Conservation (phyloP, 164 flowering plant genomes). For the Nymphaea thermarum region DNA sequence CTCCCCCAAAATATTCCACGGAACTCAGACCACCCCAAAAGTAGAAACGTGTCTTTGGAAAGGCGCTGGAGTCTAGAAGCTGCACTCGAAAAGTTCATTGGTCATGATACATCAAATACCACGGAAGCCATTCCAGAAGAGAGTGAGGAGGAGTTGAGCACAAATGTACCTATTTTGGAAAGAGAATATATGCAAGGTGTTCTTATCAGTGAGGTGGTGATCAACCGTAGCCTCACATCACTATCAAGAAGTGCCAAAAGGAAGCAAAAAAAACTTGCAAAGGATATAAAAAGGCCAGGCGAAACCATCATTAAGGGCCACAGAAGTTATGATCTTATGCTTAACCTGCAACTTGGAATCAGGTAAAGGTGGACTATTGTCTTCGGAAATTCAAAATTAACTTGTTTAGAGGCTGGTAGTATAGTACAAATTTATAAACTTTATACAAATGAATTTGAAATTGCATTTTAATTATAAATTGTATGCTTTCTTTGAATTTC, state of each 20-base stretch:
- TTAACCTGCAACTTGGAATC: constrained; percentile 96
- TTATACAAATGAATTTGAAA: no score
- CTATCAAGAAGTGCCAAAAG: constrained; percentile 57
- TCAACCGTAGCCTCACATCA: constrained; percentile 43
- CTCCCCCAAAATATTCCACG: constrained; percentile 42
- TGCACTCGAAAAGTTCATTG: constrained; percentile 75
- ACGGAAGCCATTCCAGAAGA: constrained; percentile 35
- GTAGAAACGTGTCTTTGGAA: constrained; percentile 52
- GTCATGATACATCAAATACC: constrained; percentile 36
- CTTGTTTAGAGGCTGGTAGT: not conserved
- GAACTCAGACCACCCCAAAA: constrained; percentile 47
- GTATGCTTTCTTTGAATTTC: no score
- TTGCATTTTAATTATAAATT: no score
- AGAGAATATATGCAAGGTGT: constrained; percentile 97
- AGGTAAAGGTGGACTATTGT: constrained; percentile 28
- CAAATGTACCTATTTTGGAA: constrained; percentile 58
- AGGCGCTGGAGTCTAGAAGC: constrained; percentile 98
- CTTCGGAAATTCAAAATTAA: not conserved
- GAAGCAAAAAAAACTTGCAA: constrained; percentile 58
- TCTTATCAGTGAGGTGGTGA: constrained; percentile 81
- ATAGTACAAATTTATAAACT: no score
- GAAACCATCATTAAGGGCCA: constrained; percentile 93
- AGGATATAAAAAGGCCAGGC: constrained; percentile 81
- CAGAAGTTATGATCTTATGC: constrained; percentile 97
- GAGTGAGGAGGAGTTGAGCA: constrained; percentile 25